Percentiles rank a stretch among this genome's conserved stretches.
Conservation (phyloP, 768 basidiomycete genomes). For the Arthromyces matolae region DNA sequence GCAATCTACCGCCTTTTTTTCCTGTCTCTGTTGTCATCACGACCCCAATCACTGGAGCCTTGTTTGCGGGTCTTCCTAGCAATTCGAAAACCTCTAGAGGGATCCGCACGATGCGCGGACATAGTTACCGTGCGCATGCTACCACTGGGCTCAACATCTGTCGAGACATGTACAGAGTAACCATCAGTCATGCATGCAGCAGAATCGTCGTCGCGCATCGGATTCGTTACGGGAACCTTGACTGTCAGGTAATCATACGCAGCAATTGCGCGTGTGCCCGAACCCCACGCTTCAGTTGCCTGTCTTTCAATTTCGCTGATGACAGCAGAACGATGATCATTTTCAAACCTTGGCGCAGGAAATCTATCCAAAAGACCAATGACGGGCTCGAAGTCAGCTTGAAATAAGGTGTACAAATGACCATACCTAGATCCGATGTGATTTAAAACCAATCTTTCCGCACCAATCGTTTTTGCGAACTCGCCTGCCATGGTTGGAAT, state of each 20-base stretch:
- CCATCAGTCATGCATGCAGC: background rate
- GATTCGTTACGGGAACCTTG: slow-evolving; percentile 27
- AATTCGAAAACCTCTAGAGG: slow-evolving; percentile 21
- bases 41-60: slow-evolving; percentile 4
- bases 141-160: background rate
- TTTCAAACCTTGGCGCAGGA: slow-evolving; percentile 41
- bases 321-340: slow-evolving; percentile 39
- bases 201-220: background rate
- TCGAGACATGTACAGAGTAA: background rate
- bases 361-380: slow-evolving; percentile 41
- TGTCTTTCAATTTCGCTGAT: slow-evolving; percentile 60
- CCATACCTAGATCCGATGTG: slow-evolving; percentile 70
- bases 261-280: slow-evolving; percentile 39
- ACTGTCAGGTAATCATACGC: slow-evolving; percentile 59
- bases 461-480: slow-evolving; percentile 62
- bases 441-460: slow-evolving; percentile 65
- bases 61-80: background rate
- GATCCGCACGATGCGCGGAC: slow-evolving; percentile 21
- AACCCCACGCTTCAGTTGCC: slow-evolving; percentile 58
- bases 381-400: slow-evolving; percentile 2
- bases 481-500: slow-evolving; percentile 73
- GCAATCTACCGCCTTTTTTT: slow-evolving; percentile 18
- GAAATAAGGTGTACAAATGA: background rate
- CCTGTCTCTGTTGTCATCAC: slow-evolving; percentile 19
- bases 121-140: slow-evolving; percentile 2